Conservation (phyloP, 805 yeast species). For the Starmerella sp. region DNA sequence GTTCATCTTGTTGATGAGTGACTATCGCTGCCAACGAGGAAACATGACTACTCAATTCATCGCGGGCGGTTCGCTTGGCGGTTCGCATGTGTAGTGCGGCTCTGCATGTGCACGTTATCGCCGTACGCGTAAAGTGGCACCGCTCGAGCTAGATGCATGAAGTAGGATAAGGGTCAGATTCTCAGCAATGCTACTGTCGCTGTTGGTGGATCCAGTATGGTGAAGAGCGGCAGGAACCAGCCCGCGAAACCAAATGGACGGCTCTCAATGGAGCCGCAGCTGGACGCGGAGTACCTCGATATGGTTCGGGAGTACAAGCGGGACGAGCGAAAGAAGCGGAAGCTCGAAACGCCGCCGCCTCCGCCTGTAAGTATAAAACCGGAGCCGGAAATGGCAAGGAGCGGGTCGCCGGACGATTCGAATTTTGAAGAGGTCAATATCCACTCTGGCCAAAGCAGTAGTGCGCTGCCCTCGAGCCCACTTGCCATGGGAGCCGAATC, state of each 20-base stretch:
- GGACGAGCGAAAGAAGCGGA: constrained; percentile 6
- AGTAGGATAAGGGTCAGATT: not conserved
- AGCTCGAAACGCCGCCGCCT: not conserved
- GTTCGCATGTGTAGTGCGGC: no score
- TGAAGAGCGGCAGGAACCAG: not conserved
- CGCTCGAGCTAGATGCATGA: not conserved
- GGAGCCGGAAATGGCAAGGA: not conserved
- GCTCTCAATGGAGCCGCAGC: not conserved
- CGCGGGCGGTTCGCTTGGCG: not conserved
- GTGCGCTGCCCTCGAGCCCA: not conserved
- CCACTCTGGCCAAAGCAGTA: not conserved
- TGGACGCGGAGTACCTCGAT: constrained; percentile 13
- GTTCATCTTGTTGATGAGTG: not conserved
- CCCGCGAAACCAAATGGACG: not conserved
- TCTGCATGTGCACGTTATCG: not conserved
- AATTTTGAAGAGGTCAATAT: not conserved
- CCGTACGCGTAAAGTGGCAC: not conserved
- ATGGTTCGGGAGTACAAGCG: constrained; percentile 14
- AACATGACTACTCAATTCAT: no score
- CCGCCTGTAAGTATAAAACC: not conserved
- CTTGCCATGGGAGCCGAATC: not conserved
- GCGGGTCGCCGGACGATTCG: not conserved
- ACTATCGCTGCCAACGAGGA: no score
- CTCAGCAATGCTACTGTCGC: not conserved
- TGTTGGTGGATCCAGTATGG: not conserved